These are phyloP conservation scores for Sicyos baderoa DNA, from an alignment of 306 rosid species.

Conservation along the genomic window DNA sequence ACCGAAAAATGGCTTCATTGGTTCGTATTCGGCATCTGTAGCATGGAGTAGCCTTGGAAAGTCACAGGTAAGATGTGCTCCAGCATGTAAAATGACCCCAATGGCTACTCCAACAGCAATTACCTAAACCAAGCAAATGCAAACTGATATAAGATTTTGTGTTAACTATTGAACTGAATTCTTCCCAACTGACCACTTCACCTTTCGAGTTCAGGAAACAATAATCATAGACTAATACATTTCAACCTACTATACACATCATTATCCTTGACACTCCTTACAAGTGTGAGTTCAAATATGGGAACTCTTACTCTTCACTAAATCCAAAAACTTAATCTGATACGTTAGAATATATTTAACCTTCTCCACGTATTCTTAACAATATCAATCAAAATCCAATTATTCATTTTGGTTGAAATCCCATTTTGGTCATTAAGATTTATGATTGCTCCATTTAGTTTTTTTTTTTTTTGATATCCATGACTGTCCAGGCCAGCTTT, in stretches of 20 bases:
- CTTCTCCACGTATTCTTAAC: too few species aligned
- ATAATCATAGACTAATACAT: neutral
- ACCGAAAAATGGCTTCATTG: conserved; percentile 58
- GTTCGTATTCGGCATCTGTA: conserved; percentile 41
- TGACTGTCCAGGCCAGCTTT: too few species aligned
- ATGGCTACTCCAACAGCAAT: conserved; percentile 63
- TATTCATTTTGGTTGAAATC: too few species aligned
- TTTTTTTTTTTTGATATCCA: too few species aligned
- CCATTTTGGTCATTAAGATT: too few species aligned
- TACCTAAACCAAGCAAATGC: conserved; percentile 36
- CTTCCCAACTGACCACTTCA: neutral
- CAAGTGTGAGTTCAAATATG: too few species aligned
- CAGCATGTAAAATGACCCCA: conserved; percentile 65
- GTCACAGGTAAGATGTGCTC: conserved; percentile 69
- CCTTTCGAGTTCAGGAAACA: neutral
- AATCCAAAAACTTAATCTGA: neutral
- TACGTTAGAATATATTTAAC: too few species aligned
- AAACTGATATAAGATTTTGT: neutral
- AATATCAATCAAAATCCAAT: too few species aligned
- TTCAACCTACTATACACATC: neutral
- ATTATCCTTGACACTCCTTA: neutral
- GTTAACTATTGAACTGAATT: neutral
- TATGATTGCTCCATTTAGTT: too few species aligned
- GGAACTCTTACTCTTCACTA: neutral
- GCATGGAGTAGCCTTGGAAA: conserved; percentile 69